Evolutionary conservation across 1,284 basidiomycete species (phyloP).

Genomic region (Veloporphyrellus conicus): DNA sequence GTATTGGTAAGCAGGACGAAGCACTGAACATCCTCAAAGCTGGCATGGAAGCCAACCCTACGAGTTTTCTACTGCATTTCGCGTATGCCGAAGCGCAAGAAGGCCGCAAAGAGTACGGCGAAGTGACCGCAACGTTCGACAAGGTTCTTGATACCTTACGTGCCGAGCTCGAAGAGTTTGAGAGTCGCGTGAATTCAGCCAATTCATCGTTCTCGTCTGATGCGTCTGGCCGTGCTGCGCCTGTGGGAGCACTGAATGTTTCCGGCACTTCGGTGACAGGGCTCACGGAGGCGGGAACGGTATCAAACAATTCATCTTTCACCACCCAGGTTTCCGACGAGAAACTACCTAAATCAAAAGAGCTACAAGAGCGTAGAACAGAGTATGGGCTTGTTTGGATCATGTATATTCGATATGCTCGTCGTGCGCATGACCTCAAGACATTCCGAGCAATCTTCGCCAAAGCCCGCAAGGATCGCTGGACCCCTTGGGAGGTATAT

Average conservation of each 20-base stretch:
- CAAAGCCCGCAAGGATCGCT: conserved; percentile 80
- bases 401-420: conserved; percentile 83
- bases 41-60: conserved; percentile 84
- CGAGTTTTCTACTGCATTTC: conserved; percentile 84
- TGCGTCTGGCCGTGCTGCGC: conserved; percentile 25
- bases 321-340: conserved; percentile 43
- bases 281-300: conserved; percentile 24
- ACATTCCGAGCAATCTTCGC: conserved; percentile 77
- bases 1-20: conserved; percentile 77
- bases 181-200: conserved; percentile 46
- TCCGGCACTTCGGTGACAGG: conserved; percentile 14
- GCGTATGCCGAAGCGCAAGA: conserved; percentile 86
- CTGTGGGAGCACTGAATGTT: conserved; percentile 26
- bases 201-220: conserved; percentile 40
- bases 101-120: conserved; percentile 57
- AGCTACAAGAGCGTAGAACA: conserved; percentile 58
- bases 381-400: conserved; percentile 70
- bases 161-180: conserved; percentile 68
- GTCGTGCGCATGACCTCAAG: conserved; percentile 49
- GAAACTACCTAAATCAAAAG: conserved; percentile 45
- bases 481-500: conserved; percentile 89
- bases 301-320: conserved; percentile 41
- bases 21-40: conserved; percentile 76
- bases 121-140: conserved; percentile 68
- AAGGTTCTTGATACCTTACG: conserved; percentile 69